Evolutionary conservation across 306 rosid species (phyloP).

Genomic region (Fagus sylvatica): DNA sequence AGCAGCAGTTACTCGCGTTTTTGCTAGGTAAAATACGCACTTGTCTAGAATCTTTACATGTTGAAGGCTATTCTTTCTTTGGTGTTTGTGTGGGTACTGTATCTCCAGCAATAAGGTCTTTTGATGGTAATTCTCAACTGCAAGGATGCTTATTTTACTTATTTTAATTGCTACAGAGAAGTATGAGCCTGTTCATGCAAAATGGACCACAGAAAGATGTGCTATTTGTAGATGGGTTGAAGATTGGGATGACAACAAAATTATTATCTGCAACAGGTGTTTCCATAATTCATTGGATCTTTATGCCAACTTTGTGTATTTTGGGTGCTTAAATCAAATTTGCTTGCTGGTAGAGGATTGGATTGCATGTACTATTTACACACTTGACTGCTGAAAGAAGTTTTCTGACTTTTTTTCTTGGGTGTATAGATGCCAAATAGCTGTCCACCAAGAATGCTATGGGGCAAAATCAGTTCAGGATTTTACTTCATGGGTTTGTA

Average conservation of each 20-base stretch:
- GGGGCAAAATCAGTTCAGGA: slow-evolving; percentile 80
- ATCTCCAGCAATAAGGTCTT: slow-evolving; percentile 14
- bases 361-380: background rate
- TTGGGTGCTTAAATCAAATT: slow-evolving; percentile 3
- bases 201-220: slow-evolving; percentile 98
- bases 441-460: slow-evolving; percentile 99
- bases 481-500: slow-evolving; percentile 98
- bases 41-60: background rate
- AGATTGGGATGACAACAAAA: slow-evolving; percentile 97
- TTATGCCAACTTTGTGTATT: slow-evolving; percentile 2
- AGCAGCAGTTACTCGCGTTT: slow-evolving; percentile 63
- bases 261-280: slow-evolving; percentile 93
- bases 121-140: slow-evolving; percentile 17
- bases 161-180: slow-evolving; percentile 57
- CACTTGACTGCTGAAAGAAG: slow-evolving; percentile 5
- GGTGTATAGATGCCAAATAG: slow-evolving; percentile 83
- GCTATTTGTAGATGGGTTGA: slow-evolving; percentile 99
- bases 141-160: slow-evolving; percentile 21
- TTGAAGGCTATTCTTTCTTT: slow-evolving; percentile 19
- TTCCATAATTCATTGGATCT: slow-evolving; percentile 26
- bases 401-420: slow-evolving; percentile 9
- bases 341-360: slow-evolving; percentile 11
- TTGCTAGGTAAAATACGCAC: slow-evolving; percentile 61
- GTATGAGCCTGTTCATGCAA: slow-evolving; percentile 80
- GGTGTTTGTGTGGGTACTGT: background rate